These are phyloP conservation scores for Nothophytophthora sp. DNA, from an alignment of 352 stramenopile genomes.

Conservation along the genomic window DNA sequence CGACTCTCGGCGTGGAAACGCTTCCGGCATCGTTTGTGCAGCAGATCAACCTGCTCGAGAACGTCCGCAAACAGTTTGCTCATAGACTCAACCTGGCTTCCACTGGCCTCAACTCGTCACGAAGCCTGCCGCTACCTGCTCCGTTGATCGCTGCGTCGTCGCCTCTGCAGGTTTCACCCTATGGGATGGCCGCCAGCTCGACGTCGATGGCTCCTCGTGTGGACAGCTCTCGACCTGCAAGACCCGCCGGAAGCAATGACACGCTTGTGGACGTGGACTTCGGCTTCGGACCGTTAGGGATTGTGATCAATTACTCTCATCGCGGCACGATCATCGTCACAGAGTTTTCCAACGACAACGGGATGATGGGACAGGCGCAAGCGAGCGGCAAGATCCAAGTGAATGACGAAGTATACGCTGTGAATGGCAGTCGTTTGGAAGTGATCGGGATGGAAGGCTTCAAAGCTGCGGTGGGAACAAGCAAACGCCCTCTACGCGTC, in stretches of 20 bases:
- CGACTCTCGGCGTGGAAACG: constrained; percentile 47
- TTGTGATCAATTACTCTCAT: constrained; percentile 86
- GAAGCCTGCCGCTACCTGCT: constrained; percentile 4
- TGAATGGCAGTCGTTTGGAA: constrained; percentile 67
- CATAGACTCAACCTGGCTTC: constrained; percentile 22
- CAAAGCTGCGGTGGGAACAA: constrained; percentile 60
- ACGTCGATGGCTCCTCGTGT: constrained; percentile 5
- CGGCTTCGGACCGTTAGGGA: constrained; percentile 61
- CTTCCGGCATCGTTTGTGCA: constrained; percentile 75
- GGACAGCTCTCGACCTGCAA: constrained; percentile 7
- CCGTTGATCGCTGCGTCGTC: constrained; percentile 3
- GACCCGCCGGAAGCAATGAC: constrained; percentile 19
- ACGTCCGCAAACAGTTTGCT: constrained; percentile 46
- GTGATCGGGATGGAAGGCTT: constrained; percentile 84
- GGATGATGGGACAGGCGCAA: constrained; percentile 72
- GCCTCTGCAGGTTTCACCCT: constrained; percentile 17
- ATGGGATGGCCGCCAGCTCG: constrained; percentile 9
- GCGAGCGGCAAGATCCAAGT: constrained; percentile 69
- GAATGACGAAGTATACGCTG: constrained; percentile 77
- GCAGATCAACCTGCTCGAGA: constrained; percentile 69
- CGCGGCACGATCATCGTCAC: constrained; percentile 76
- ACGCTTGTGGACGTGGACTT: constrained; percentile 71
- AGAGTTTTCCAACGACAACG: constrained; percentile 75
- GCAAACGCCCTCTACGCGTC: constrained; percentile 65
- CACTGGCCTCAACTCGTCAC: background rate